These are phyloP conservation scores for Tetrahymena malaccensis DNA, from an alignment of 73 alveolate species.

Conservation along the genomic window DNA sequence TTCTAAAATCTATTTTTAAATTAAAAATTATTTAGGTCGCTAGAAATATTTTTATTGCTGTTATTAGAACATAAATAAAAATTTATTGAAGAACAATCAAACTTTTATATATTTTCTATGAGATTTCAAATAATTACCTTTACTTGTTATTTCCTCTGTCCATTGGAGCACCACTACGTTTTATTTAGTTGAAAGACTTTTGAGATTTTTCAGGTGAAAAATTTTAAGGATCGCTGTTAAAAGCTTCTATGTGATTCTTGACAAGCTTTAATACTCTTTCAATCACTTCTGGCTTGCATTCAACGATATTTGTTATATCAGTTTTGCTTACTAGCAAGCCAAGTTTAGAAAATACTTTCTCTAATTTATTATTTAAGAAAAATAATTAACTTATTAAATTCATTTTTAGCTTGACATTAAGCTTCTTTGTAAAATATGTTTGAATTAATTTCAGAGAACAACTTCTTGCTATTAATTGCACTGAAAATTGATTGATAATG, in stretches of 20 bases:
- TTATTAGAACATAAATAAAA: background rate
- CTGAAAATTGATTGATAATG: background rate
- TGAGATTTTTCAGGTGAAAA: conserved; percentile 1
- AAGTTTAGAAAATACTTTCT: conserved; percentile 51
- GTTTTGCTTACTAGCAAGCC: conserved; percentile 31
- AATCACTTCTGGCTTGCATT: conserved; percentile 54
- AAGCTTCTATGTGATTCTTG: conserved; percentile 17
- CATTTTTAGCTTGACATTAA: background rate
- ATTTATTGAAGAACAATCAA: background rate
- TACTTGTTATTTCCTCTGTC: background rate
- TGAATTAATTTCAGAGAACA: too few relatives aligned
- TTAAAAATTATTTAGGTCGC: background rate
- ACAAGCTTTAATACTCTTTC: conserved; percentile 53
- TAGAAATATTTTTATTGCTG: background rate
- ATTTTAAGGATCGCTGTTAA: background rate
- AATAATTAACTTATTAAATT: too few relatives aligned
- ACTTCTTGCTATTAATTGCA: background rate
- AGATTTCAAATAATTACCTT: background rate
- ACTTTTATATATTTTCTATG: background rate
- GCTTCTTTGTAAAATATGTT: background rate
- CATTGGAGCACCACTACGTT: conserved; percentile 4
- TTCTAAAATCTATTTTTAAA: background rate
- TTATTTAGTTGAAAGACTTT: conserved; percentile 18
- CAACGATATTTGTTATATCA: conserved; percentile 37
- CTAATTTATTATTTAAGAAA: background rate